Percentiles rank a stretch among this genome's conserved stretches.
phyloP scores from a whole-genome alignment of 2,329 filamentous ascomycete species.

The Fusarium papillatum region DNA sequence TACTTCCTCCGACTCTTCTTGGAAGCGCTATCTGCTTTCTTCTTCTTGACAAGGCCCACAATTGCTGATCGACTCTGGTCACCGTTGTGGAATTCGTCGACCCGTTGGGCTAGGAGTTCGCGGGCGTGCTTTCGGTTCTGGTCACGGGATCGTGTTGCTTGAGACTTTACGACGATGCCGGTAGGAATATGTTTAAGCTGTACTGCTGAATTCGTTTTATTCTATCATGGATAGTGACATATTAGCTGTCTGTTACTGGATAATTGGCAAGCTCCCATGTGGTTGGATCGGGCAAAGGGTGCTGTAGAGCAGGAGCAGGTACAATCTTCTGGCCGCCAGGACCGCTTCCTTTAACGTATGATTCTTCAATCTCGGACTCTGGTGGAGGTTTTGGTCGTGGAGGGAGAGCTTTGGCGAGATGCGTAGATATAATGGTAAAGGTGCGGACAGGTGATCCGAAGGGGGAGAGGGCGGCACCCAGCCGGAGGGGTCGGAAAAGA shows the following conservation, averaged over 20 bases:
- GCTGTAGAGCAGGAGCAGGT: conserved; percentile 19
- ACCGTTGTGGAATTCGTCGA: conserved; percentile 82
- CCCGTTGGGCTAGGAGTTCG: conserved; percentile 78
- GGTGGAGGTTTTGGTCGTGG: conserved; percentile 79
- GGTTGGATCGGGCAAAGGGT: neutral
- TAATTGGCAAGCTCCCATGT: neutral
- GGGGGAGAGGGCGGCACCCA: neutral
- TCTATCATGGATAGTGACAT: conserved; percentile 61
- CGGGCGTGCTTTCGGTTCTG: conserved; percentile 92
- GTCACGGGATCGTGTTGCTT: conserved; percentile 87
- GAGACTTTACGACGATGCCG: conserved; percentile 93
- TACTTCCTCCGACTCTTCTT: conserved; percentile 92
- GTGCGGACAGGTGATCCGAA: conserved; percentile 27
- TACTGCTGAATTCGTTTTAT: conserved; percentile 96
- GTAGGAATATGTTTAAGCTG: conserved; percentile 93
- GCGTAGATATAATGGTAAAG: conserved; percentile 49
- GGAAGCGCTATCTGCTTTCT: conserved; percentile 79
- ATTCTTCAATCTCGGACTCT: conserved; percentile 85
- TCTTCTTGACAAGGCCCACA: conserved; percentile 73
- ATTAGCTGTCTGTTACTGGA: conserved; percentile 3
- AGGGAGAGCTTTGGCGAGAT: conserved; percentile 71
- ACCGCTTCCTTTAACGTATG: conserved; percentile 91
- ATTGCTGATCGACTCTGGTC: conserved; percentile 75
- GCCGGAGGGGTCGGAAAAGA: conserved; percentile 21
- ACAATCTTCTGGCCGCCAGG: conserved; percentile 98